Evolutionary conservation across 2,329 filamentous ascomycete genomes (phyloP).

Genomic region (Ciborinia camelliae): DNA sequence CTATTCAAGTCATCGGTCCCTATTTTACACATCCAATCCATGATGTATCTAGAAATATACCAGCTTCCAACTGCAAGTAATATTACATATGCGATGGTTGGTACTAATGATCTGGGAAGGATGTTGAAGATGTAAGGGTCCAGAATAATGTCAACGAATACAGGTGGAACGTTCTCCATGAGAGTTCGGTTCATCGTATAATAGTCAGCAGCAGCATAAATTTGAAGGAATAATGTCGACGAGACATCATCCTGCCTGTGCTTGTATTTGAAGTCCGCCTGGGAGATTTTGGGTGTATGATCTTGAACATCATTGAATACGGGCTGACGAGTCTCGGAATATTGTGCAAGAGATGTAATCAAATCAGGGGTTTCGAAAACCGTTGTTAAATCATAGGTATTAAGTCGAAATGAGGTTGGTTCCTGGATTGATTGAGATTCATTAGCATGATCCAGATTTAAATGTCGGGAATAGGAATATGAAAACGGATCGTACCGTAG

Average conservation of each 20-base stretch:
- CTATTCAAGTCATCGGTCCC: constrained; percentile 6
- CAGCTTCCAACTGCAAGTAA: constrained; percentile 50
- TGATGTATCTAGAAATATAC: constrained; percentile 33
- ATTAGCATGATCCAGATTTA: constrained; percentile 12
- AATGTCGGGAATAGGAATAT: neutral
- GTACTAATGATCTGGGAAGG: constrained; percentile 72
- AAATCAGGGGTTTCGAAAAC: constrained; percentile 62
- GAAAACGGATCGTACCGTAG: constrained; percentile 62
- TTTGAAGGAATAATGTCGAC: constrained; percentile 50
- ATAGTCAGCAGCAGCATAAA: constrained; percentile 79
- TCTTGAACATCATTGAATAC: constrained; percentile 24
- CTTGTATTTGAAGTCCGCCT: constrained; percentile 7
- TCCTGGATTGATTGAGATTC: constrained; percentile 53
- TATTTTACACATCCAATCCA: constrained; percentile 26
- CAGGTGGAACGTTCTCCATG: constrained; percentile 71
- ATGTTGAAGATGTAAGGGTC: constrained; percentile 81
- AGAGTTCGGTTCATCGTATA: constrained; percentile 70
- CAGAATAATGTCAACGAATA: constrained; percentile 77
- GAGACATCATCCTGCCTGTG: constrained; percentile 22
- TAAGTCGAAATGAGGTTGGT: constrained; percentile 75
- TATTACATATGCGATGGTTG: constrained; percentile 66
- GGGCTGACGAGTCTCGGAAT: constrained; percentile 51
- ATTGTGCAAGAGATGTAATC: constrained; percentile 60
- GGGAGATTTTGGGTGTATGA: constrained; percentile 20
- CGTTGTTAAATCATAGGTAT: constrained; percentile 57